Conservation (phyloP, 805 yeast species). For the Brettanomyces bruxellensis region DNA sequence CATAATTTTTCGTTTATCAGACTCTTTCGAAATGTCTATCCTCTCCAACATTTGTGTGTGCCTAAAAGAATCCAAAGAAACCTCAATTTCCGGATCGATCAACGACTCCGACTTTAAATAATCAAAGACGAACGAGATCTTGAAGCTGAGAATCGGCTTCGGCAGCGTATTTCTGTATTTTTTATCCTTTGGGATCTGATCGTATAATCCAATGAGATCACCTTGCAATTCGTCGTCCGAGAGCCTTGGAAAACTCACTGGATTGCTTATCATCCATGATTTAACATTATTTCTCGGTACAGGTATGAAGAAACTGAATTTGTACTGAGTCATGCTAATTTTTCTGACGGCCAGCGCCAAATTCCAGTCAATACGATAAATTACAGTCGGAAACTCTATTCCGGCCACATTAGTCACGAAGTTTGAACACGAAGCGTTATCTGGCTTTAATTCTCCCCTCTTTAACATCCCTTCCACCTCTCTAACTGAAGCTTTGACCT, state of each 20-base stretch:
- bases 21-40: slow-evolving; percentile 3
- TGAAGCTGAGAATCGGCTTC: slow-evolving; percentile 4
- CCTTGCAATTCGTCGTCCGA: neutral
- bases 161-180: neutral
- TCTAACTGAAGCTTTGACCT: neutral
- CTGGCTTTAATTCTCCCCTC: neutral
- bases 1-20: neutral
- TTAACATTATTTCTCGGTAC: slow-evolving; percentile 13
- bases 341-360: slow-evolving; percentile 17
- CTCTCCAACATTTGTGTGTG: slow-evolving; percentile 3
- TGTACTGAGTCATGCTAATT: slow-evolving; percentile 7
- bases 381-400: neutral
- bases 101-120: slow-evolving; percentile 8
- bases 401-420: neutral
- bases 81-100: slow-evolving; percentile 6
- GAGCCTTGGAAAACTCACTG: slow-evolving; percentile 6
- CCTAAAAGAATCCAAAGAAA: slow-evolving; percentile 9
- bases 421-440: neutral
- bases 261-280: slow-evolving; percentile 8
- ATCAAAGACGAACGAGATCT: slow-evolving; percentile 10
- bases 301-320: slow-evolving; percentile 18
- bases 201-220: too few relatives aligned
- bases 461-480: neutral
- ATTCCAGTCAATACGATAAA: slow-evolving; percentile 11
- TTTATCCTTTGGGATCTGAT: neutral